Conservation (phyloP, 148 eudicot species). For the Vaccinium corymbosum region DNA sequence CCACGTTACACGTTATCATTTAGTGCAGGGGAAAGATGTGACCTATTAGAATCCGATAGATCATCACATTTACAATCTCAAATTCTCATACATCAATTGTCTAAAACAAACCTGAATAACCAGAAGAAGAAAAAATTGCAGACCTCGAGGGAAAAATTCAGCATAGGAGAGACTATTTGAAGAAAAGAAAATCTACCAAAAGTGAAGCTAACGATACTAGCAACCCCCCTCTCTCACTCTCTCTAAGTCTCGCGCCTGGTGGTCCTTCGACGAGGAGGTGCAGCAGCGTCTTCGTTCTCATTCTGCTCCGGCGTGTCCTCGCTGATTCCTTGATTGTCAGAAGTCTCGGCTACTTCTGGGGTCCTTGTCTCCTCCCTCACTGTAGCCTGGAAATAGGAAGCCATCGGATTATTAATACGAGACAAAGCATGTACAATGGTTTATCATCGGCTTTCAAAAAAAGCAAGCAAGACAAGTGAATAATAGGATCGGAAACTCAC, state of each 20-base stretch:
- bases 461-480: not conserved
- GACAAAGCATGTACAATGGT: not conserved
- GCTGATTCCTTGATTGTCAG: conserved; percentile 33
- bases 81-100: conserved; percentile 16
- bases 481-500: conserved; percentile 39
- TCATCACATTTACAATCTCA: conserved; percentile 24
- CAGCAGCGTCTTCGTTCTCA: conserved; percentile 43
- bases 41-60: not conserved
- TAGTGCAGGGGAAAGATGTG: conserved; percentile 7
- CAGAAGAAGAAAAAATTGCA: conserved; percentile 6
- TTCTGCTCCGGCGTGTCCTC: conserved; percentile 54
- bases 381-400: conserved; percentile 35
- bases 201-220: not conserved
- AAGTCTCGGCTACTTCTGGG: conserved; percentile 39
- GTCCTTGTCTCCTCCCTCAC: conserved; percentile 26
- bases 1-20: not conserved
- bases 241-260: conserved; percentile 65
- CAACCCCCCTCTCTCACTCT: not conserved
- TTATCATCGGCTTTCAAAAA: not conserved
- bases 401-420: too few species aligned
- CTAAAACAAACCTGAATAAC: not conserved
- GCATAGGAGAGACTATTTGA: conserved; percentile 7
- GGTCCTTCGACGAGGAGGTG: conserved; percentile 62
- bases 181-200: conserved; percentile 19
- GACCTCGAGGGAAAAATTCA: conserved; percentile 4